Conservation (phyloP, 208 protist genomes). For the Crithidia sp. region DNA sequence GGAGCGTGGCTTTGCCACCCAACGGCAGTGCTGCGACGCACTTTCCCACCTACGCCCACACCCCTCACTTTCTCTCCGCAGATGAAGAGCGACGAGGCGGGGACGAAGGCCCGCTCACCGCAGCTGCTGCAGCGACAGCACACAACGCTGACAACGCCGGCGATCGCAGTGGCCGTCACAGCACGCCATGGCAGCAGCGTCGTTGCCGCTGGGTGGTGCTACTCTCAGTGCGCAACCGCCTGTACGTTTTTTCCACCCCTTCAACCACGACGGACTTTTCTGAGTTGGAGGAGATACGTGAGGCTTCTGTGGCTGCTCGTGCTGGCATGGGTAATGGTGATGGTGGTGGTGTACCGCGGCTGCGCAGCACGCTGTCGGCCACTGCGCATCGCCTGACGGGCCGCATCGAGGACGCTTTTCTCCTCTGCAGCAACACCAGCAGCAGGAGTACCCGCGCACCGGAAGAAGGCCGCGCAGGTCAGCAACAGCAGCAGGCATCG, state of each 20-base stretch:
- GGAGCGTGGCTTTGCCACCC: no score
- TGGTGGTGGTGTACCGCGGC: neutral
- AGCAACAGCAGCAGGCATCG: neutral
- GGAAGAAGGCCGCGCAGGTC: neutral
- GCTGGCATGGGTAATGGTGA: neutral
- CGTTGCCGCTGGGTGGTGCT: slow-evolving; percentile 43
- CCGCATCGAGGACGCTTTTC: slow-evolving; percentile 18
- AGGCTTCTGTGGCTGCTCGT: neutral
- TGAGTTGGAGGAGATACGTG: slow-evolving; percentile 9
- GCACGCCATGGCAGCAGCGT: neutral
- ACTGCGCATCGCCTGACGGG: slow-evolving; percentile 12
- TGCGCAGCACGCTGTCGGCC: neutral
- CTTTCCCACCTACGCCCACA: slow-evolving; percentile 32
- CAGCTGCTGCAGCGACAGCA: neutral
- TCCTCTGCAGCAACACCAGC: neutral
- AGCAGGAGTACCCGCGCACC: neutral
- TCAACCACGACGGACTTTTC: slow-evolving; percentile 23
- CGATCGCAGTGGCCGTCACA: no score
- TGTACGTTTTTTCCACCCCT: slow-evolving; percentile 47
- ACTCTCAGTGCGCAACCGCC: slow-evolving; percentile 30
- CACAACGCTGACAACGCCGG: neutral
- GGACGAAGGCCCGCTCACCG: neutral
- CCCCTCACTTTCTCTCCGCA: slow-evolving; percentile 28
- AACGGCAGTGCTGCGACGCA: neutral
- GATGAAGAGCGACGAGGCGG: slow-evolving; percentile 13